These are phyloP conservation scores for Dillenia turbinata DNA, from an alignment of 164 flowering plant species.

Conservation along the genomic window DNA sequence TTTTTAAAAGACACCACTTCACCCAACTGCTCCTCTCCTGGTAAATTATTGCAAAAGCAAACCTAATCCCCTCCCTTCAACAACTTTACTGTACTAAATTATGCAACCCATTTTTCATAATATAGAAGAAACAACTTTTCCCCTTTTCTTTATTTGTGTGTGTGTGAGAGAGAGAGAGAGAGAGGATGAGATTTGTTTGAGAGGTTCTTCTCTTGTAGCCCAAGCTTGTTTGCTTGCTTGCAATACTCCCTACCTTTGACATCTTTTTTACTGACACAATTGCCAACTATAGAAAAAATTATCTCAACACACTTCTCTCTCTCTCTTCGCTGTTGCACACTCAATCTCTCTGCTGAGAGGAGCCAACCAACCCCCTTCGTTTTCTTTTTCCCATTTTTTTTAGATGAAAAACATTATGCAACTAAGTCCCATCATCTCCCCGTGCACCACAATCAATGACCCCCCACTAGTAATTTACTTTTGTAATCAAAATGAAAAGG, in stretches of 20 bases:
- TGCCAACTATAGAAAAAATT: constrained; percentile 48
- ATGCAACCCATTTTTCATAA: constrained; percentile 2
- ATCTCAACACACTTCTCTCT: constrained; percentile 39
- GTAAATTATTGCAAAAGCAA: constrained; percentile 55
- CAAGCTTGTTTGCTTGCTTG: constrained; percentile 38
- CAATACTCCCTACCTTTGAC: constrained; percentile 16
- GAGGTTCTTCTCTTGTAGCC: constrained; percentile 76
- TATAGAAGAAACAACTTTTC: neutral
- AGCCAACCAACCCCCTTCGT: constrained; percentile 40
- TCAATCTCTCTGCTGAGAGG: constrained; percentile 42
- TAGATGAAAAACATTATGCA: constrained; percentile 23
- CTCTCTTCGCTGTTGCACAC: constrained; percentile 61
- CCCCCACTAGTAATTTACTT: neutral
- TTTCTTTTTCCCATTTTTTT: constrained; percentile 28
- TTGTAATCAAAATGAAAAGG: neutral
- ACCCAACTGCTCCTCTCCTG: constrained; percentile 60
- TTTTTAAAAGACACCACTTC: constrained; percentile 64
- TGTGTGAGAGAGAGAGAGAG: no score
- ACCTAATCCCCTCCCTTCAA: constrained; percentile 15
- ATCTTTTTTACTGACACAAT: constrained; percentile 77
- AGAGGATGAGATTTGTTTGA: neutral
- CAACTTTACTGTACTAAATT: neutral
- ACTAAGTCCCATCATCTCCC: constrained; percentile 32
- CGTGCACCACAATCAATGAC: constrained; percentile 7
- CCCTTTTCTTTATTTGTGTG: neutral